Base-by-base conservation (phyloP, 2,329 filamentous ascomycete species). In the Colletotrichum sp. region DNA sequence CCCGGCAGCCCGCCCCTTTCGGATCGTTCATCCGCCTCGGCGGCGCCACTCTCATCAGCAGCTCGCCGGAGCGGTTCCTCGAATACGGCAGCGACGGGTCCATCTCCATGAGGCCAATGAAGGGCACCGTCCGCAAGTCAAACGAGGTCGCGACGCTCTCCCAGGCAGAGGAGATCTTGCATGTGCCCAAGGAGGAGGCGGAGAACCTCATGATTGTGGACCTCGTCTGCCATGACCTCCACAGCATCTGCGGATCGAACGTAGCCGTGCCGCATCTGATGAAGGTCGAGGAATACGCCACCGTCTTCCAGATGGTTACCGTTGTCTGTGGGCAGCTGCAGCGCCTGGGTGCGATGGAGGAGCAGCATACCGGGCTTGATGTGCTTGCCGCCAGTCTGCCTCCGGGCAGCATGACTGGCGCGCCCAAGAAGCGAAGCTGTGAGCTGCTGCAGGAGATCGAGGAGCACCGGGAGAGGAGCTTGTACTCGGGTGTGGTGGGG, bases 141-240 rank as follows among this genome's bases (percentile, higher is more conserved):
- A 87, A 89, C 1, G 88, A 88, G 2, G 92, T 90, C 0, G 83
- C 93, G 49, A 97, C 94, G 0, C 88, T 94, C n/a, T 90, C 89
- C 7, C 90, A 94, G 80, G 96, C 96, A 1, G 92, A 93, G 76
- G 86, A 87, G 32, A 91, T 98, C 52, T 90, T 98, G 16, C 92
- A 93, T 73, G 90, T 95, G 0, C 93, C 95, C 26, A 99, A 99
- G 83, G 97, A 99, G 84, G 93, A 95, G 80, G 96, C 96, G 1
- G 96, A 99, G 87, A 99, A 99, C 81, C 90, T 99, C 28, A 99
- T 99, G 97, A 98, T 99, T 80, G 96, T 98, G 4, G 96, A 99
- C 83, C 89, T 99, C 1, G 97, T 98, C n/a, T 92, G 96, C 1
- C 96, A 99, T 82, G 96, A 99, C 83, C 88, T 99, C 15, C 94